Evolutionary conservation across 2,329 filamentous ascomycete species (phyloP), one percentile per base, ranked within the genome.

Genomic region (Penicillium sp.): DNA sequence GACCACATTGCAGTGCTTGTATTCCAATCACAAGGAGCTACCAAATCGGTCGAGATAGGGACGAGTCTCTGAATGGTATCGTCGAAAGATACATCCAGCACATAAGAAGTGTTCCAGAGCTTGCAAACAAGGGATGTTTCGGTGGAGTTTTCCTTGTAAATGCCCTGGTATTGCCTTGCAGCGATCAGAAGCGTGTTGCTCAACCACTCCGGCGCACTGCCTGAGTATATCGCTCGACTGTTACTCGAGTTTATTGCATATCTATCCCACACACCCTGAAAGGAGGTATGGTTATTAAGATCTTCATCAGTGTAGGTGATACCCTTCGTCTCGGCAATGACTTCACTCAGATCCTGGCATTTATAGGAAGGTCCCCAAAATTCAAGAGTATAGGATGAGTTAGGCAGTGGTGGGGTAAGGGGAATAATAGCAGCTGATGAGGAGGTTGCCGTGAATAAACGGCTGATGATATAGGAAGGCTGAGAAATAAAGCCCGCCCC

Each of bases 351-450:
- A 27, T 41, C 14, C 39, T 54, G 54, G 36, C 51, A 57, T 34
- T 57, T 57, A 32, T 57, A 54, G 10, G 54, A 57, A 43, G 54
- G 54, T 5, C 54, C 54, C 54, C 54, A 57, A 34, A 57, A 57
- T 21, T 42, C n/a, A 16, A 57, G 51, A 2, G 36, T 40, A 45
- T 57, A 54, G 27, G 54, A 54, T 32, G 42, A 45, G 45, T 48
- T 49, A 39, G 54, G 39, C 16, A 50, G 49, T 18, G 41, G 50
- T 41, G 54, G 39, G 40, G 54, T 11, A 11, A 50, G 18, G 4
- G 54, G 40, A 41, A 53, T 8, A 9, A 48, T 16, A n/a, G 32
- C 36, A 16, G 45, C 32, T n/a, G 50, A 53, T 5, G 54, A 51
- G 32, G 32, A 53, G 13, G 16, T 42, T 38, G 45, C 21, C 11